A percentile compares a stretch with the other conserved stretches of the same genome.
Evolutionary conservation across 164 flowering plant genomes (phyloP).

Genomic region (Magnolia sinica): DNA sequence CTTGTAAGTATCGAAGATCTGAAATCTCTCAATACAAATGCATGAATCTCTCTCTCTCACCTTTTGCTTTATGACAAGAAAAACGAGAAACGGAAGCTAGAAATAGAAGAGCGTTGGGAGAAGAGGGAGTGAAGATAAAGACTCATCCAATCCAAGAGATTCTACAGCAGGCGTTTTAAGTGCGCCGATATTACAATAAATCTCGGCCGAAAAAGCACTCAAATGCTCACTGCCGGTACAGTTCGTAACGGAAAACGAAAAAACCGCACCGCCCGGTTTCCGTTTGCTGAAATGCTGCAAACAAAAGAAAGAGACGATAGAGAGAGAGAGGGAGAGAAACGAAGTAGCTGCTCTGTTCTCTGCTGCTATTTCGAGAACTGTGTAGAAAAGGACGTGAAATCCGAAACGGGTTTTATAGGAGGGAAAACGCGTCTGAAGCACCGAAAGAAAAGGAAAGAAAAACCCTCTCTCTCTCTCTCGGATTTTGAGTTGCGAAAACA

Average conservation of each 20-base stretch:
- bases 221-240: neutral
- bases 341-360: neutral
- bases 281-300: neutral
- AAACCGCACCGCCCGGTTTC: neutral
- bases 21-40: neutral
- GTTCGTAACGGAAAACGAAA: neutral
- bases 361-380: slow-evolving; percentile 4
- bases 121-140: neutral
- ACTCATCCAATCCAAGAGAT: neutral
- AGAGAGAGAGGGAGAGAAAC: neutral
- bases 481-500: neutral
- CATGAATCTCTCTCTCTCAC: neutral
- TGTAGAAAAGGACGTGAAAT: slow-evolving; percentile 3
- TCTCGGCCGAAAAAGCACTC: neutral
- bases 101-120: neutral
- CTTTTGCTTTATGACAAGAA: neutral
- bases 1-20: neutral
- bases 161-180: neutral
- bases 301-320: neutral
- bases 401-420: neutral
- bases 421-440: neutral
- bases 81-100: neutral
- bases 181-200: neutral
- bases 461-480: neutral
- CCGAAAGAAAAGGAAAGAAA: slow-evolving; percentile 12